Conservation (phyloP, 1,284 basidiomycete genomes). For the Xerocomus amazonicus region DNA sequence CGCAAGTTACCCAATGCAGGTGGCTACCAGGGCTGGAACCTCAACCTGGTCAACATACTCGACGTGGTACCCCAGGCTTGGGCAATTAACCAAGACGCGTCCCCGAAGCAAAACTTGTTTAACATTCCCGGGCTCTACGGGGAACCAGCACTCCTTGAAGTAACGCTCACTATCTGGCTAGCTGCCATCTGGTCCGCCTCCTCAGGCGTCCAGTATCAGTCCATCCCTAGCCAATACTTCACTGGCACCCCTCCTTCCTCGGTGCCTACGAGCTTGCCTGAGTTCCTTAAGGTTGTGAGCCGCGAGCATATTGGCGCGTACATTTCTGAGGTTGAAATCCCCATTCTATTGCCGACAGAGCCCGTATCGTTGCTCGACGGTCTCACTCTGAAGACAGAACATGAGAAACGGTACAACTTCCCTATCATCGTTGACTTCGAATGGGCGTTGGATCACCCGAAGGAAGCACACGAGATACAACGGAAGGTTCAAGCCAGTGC, state of each 20-base stretch:
- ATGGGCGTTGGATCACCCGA: conserved; percentile 5
- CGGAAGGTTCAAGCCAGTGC: neutral
- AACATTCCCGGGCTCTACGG: too few relatives aligned
- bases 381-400: neutral
- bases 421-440: conserved; percentile 8
- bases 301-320: conserved; percentile 2
- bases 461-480: neutral
- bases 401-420: neutral
- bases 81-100: too few relatives aligned
- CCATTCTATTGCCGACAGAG: neutral
- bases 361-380: neutral
- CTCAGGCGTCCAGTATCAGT: conserved; percentile 2
- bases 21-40: neutral
- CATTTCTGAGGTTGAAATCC: neutral
- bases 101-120: too few relatives aligned
- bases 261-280: neutral
- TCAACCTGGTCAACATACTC: neutral
- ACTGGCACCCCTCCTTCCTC: neutral
- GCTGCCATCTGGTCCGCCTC: neutral
- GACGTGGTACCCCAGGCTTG: too few relatives aligned
- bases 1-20: neutral
- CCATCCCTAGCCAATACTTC: conserved; percentile 7
- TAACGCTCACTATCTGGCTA: too few relatives aligned
- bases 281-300: neutral
- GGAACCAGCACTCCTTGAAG: too few relatives aligned